Conservation (phyloP, 2,329 filamentous ascomycete species). For the Penicillium sp. region DNA sequence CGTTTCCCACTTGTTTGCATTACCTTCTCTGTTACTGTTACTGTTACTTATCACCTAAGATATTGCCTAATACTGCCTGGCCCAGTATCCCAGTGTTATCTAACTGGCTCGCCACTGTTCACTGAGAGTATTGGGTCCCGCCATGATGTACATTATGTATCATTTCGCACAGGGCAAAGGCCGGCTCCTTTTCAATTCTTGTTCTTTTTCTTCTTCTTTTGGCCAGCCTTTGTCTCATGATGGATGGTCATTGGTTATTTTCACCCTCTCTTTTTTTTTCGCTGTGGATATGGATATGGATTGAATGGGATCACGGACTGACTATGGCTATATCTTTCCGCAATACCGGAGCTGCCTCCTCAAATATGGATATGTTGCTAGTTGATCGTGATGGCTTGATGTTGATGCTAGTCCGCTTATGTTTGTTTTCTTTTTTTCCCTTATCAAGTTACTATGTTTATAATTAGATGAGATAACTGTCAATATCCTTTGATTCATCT, state of each 20-base stretch:
- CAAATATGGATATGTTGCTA: not conserved
- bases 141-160: slow-evolving; percentile 9
- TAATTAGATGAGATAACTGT: slow-evolving; percentile 21
- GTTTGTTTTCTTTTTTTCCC: not conserved
- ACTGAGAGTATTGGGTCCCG: not conserved
- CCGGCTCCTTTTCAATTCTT: slow-evolving; percentile 11
- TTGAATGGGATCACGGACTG: slow-evolving; percentile 1
- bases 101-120: not conserved
- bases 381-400: not conserved
- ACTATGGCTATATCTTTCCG: not conserved
- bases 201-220: not conserved
- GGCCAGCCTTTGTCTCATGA: not conserved
- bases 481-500: slow-evolving; percentile 8
- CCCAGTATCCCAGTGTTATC: not conserved
- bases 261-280: slow-evolving; percentile 3
- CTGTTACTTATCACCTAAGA: slow-evolving; percentile 15
- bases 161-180: slow-evolving; percentile 5
- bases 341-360: not conserved
- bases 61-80: slow-evolving; percentile 23
- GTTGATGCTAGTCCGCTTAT: slow-evolving; percentile 1
- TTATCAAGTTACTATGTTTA: slow-evolving; percentile 16
- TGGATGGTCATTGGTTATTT: not conserved
- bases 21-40: slow-evolving; percentile 22
- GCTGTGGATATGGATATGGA: not conserved
- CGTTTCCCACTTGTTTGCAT: slow-evolving; percentile 6